These are phyloP conservation scores for Skeletonema tropicum DNA, from an alignment of 108 stramenopile species.

Conservation along the genomic window DNA sequence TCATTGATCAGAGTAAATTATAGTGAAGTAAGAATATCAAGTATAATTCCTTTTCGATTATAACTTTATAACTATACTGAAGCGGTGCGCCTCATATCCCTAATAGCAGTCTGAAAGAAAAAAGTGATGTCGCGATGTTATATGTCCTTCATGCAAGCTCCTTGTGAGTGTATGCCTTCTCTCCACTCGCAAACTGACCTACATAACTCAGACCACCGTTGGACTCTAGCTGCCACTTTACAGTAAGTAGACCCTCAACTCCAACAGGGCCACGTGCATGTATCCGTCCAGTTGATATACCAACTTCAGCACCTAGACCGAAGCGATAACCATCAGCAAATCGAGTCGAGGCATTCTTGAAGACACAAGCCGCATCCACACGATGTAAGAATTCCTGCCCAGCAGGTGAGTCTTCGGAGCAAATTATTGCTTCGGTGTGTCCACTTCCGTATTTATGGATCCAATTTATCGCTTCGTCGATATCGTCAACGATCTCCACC, in stretches of 20 bases:
- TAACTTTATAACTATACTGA: neutral
- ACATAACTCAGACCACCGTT: conserved; percentile 15
- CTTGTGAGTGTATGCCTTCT: conserved; percentile 47
- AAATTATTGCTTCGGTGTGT: conserved; percentile 97
- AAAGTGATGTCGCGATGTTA: neutral
- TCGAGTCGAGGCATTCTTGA: conserved; percentile 97
- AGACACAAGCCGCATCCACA: conserved; percentile 97
- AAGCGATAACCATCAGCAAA: conserved; percentile 99
- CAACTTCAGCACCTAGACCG: conserved; percentile 98
- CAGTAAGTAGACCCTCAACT: conserved; percentile 96
- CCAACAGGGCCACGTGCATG: conserved; percentile 98
- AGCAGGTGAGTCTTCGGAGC: conserved; percentile 74
- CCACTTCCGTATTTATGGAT: conserved; percentile 93
- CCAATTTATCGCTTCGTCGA: conserved; percentile 94
- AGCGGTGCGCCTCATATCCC: neutral
- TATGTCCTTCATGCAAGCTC: conserved; percentile 17
- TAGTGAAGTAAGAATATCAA: neutral
- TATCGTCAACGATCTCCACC: conserved; percentile 92
- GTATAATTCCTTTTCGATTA: neutral
- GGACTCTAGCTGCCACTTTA: conserved; percentile 94
- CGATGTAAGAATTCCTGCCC: conserved; percentile 88
- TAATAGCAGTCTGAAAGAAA: neutral
- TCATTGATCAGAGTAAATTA: neutral
- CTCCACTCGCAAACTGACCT: conserved; percentile 26
- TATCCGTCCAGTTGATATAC: conserved; percentile 97